Evolutionary conservation across 2,329 filamentous ascomycete genomes (phyloP), one percentile per base, ranked within the genome.

Genomic region (Claviceps humidiphila): DNA sequence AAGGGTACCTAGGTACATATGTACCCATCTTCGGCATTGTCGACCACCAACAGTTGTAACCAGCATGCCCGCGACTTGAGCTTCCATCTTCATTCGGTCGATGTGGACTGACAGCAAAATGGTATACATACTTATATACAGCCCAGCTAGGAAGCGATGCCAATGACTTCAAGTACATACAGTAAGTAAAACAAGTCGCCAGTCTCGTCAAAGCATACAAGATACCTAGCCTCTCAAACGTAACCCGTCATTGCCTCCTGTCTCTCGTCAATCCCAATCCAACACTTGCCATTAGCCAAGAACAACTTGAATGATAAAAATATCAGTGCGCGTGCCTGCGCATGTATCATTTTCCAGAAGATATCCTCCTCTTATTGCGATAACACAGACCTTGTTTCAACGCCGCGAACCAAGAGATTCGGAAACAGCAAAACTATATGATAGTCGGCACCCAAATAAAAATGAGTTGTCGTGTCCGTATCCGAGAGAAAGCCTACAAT

Each of bases 101-200:
- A 30, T 30, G 8, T 22, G 49, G 47, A 20, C 49, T 46, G 50
- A 47, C 47, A 49, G 26, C 40, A 48, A 43, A 54, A 51, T 44
- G 22, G 22, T 22, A 50, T 45, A 53, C 43, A 50, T 50, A 22
- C 1, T 20, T 30, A 11, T 30, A 30, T 30, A 30, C 20, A 17
- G 17, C 14, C 41, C 53, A 56, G 52, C 53, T 52, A 47, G 50
- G 20, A 47, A 55, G 56, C 50, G 46, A 51, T 50, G 51, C 48
- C 48, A 52, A 46, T 54, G 45, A 39, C 47, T 38, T 46, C 47
- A 49, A 52, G 38, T 49, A 54, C 50, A 46, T 52, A 47, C 53
- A 42, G 34, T 44, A 24, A 37, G 26, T n/a, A 37, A 49, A 24
- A 52, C 20, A 41, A 40, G 14, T 39, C 38, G 43, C 44, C 49